A percentile compares a stretch with the other conserved stretches of the same genome.
Evolutionary conservation across 2,329 filamentous ascomycete genomes (phyloP).

Genomic region (Botryotinia narcissicola): DNA sequence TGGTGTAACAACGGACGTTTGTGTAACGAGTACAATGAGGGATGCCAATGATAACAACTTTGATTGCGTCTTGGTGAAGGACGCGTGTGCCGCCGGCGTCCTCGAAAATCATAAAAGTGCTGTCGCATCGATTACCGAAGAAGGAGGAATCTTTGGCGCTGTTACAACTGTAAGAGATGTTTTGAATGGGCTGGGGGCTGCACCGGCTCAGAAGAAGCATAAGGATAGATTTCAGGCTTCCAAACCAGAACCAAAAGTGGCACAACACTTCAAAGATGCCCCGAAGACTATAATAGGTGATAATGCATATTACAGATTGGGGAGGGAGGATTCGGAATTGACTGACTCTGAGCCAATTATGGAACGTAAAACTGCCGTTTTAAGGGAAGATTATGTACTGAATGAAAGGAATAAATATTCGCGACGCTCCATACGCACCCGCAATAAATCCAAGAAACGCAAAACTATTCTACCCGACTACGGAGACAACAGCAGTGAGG

Average conservation of each 20-base stretch:
- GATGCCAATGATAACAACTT: constrained; percentile 40
- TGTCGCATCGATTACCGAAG: constrained; percentile 36
- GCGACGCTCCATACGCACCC: not conserved
- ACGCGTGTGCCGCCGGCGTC: constrained; percentile 37
- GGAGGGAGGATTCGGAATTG: not conserved
- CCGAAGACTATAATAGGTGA: too few relatives aligned
- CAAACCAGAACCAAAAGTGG: not conserved
- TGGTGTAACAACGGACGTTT: constrained; percentile 42
- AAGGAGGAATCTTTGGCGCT: constrained; percentile 41
- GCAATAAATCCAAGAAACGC: not conserved
- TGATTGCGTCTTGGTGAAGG: constrained; percentile 38
- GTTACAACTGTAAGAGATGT: constrained; percentile 26
- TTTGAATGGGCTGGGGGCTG: not conserved
- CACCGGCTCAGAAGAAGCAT: not conserved
- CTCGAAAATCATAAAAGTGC: constrained; percentile 34
- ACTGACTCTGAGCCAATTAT: not conserved
- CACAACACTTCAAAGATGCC: not conserved
- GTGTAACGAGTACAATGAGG: constrained; percentile 40
- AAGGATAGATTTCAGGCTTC: not conserved
- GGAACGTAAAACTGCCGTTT: not conserved
- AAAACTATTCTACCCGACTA: not conserved
- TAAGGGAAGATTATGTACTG: not conserved
- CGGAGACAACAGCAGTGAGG: not conserved
- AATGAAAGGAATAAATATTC: not conserved
- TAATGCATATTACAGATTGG: not conserved